Conservation (phyloP, 805 yeast genomes). For the Nakazawaea pomicola region DNA sequence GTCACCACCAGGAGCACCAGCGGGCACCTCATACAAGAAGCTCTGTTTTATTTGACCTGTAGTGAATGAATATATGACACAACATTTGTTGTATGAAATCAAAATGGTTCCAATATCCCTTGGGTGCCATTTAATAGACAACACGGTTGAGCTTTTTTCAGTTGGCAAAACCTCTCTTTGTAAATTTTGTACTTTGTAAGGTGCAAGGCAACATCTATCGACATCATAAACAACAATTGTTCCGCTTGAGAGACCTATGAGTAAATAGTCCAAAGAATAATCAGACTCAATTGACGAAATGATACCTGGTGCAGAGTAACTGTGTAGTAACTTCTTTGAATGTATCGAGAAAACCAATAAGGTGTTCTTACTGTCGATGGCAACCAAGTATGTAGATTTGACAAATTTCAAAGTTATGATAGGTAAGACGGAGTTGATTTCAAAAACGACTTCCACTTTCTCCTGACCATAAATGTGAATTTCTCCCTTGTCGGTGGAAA, state of each 20-base stretch:
- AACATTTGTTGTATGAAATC: conserved; percentile 65
- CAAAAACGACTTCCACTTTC: conserved; percentile 66
- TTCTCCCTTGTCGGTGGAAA: conserved; percentile 66
- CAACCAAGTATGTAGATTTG: conserved; percentile 77
- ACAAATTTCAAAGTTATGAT: conserved; percentile 60
- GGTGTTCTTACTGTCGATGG: conserved; percentile 55
- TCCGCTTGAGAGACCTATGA: conserved; percentile 79
- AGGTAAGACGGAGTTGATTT: conserved; percentile 42
- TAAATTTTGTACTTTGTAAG: conserved; percentile 62
- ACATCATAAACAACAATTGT: conserved; percentile 68
- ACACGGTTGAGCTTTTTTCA: conserved; percentile 48
- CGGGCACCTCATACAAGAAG: conserved; percentile 58
- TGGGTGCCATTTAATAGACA: conserved; percentile 76
- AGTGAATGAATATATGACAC: conserved; percentile 63
- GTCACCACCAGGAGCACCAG: conserved; percentile 72
- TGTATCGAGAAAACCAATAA: conserved; percentile 69
- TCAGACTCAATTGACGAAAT: conserved; percentile 73
- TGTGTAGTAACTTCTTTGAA: conserved; percentile 53
- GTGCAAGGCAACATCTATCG: conserved; percentile 67
- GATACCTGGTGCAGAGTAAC: conserved; percentile 57
- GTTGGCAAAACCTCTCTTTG: conserved; percentile 61
- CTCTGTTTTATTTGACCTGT: conserved; percentile 51
- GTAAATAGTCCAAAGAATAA: conserved; percentile 84
- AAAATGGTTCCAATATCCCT: conserved; percentile 78
- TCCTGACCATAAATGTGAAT: conserved; percentile 82